Conservation (phyloP, 2,329 filamentous ascomycete genomes). For the Fusarium continuum region DNA sequence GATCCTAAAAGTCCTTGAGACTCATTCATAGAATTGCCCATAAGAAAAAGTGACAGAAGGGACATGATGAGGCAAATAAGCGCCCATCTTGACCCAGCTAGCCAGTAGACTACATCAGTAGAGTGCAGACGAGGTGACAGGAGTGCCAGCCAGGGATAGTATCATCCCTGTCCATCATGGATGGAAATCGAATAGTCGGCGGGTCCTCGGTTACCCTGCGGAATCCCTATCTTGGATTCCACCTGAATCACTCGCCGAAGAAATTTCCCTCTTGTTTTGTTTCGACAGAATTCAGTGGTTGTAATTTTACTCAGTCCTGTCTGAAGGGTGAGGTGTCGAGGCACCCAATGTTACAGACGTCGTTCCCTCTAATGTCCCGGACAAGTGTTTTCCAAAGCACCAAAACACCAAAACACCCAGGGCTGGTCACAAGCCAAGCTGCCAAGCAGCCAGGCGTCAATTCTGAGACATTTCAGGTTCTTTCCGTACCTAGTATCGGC, state of each 20-base stretch:
- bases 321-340: constrained; percentile 6
- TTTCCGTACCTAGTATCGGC: background rate
- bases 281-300: constrained; percentile 3
- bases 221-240: constrained; percentile 23
- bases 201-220: constrained; percentile 16
- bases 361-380: constrained; percentile 1
- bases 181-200: constrained; percentile 25
- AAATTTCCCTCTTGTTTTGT: constrained; percentile 8
- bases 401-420: constrained; percentile 2
- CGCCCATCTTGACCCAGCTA: constrained; percentile 8
- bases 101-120: background rate
- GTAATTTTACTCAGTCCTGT: constrained; percentile 15
- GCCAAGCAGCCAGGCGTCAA: constrained; percentile 20
- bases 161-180: constrained; percentile 20
- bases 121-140: constrained; percentile 2
- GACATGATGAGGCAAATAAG: constrained; percentile 20
- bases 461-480: constrained; percentile 19
- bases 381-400: constrained; percentile 14
- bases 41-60: background rate
- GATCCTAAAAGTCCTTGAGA: constrained; percentile 12
- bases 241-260: constrained; percentile 33
- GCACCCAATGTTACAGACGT: constrained; percentile 20
- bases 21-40: background rate
- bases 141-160: constrained; percentile 10
- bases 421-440: constrained; percentile 18